Base-by-base conservation (phyloP, 345 rosid species). In the Conringia planisiliqua region DNA sequence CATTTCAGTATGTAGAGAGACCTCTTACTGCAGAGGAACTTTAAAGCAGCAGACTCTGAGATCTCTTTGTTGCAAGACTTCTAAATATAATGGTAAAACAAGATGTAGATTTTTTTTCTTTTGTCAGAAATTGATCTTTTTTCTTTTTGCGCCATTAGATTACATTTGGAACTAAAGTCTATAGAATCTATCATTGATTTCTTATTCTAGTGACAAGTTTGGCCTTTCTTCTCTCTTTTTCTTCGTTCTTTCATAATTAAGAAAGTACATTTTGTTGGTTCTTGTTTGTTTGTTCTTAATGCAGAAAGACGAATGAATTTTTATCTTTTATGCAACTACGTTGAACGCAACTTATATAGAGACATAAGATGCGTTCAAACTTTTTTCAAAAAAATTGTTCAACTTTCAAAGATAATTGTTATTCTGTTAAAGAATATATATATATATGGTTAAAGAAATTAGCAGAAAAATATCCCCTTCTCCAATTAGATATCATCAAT, bases 111-210 rank as follows among this genome's bases (percentile, higher is more conserved):
- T n/a, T 40, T 4, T 64, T 63, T 24, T 32, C 4, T 40, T 11
- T 63, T 38, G 14, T 50, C 6, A 30, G 46, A 17, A 17, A 46
- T 17, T 65, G 42, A 50, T 47, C 38, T n/a, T n/a, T 9, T 1
- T 50, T 33, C 24, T 26, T 44, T 64, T 64, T 27, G 46, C 13
- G 24, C 29, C 24, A 26, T 9, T 62, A 44, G 26, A 44, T 64
- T n/a, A 29, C 65, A 55, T 64, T 42, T 73, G 43, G 62, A 27
- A 38, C 17, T 10, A 29, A 52, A 72, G 44, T 72, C 62, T 39
- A 17, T 17, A 50, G 43, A 62, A 71, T 46, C 26, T 50, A 46
- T 51, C 27, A 38, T 50, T 50, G 68, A 29, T 71, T 38, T 71
- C 22, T 33, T 22, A 1, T 13, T 70, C 24, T 13, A 44, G 46